Evolutionary conservation across 1,284 basidiomycete genomes (phyloP), one percentile per base, ranked within the genome.

Genomic region (Boletus calvinii): DNA sequence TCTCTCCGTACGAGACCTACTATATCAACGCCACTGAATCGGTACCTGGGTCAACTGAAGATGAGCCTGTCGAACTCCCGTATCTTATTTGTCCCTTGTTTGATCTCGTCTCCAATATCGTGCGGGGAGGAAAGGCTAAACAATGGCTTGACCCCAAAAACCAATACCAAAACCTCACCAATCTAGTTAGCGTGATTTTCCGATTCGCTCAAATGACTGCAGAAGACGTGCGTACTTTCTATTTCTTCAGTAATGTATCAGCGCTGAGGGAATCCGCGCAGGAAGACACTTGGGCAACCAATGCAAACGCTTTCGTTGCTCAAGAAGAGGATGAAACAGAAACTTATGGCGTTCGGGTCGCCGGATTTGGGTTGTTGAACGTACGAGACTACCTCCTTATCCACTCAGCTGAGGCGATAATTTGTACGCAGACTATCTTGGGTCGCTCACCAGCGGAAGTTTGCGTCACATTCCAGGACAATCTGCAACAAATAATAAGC

Each of bases 241-340:
- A 26, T 50, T 17, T 40, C 52, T 36, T 32, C 39, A 50, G 39
- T 48, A 40, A 38, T 42, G 17, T 17, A 38, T 35, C 24, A 30
- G 9, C 20, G 10, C 39, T 59, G 48, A 58, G n/a, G 12, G 34
- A 47, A 31, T 6, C 47, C 30, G 7, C 15, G 7, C 46, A 95
- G 90, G 94, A 95, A 67, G 93, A 95, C 46, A 88, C 85, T 36
- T 98, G 96, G 95, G 82, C 83, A 4, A 83, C 77, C 49, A 90
- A 98, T 63, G 84, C 92, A 1, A 96, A 97, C 59, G 85, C 89
- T 2, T 98, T 98, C 66, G 87, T 98, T 22, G 88, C 90, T 20
- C 93, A 98, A 62, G 95, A 98, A 64, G 93, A 98, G 57, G 96
- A 98, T 61, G 94, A 97, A 59, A 87, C 86, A 1, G 81, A 90